Base-by-base conservation (phyloP, 1,139 yeast species). In the Eremothecium sinecaudum region DNA sequence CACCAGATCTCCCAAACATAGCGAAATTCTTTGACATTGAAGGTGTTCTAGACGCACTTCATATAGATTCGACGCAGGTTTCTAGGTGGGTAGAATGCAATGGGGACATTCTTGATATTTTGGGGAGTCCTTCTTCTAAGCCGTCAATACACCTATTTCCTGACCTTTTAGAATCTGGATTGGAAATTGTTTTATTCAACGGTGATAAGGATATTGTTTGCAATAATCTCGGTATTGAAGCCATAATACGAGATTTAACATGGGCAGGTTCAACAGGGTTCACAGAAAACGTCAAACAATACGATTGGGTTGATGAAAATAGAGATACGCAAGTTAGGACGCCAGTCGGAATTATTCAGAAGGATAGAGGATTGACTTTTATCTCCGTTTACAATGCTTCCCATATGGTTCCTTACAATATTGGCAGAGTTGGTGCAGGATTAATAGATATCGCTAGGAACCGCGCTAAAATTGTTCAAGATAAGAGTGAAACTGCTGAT, bases 371-470 rank as follows among this genome's bases (percentile, higher is more conserved):
- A 49, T 64, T 90, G 48, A 81, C 95, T 0, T 81, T 79, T 55
- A 73, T 83, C 19, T 73, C 76, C 42, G 73, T 87, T 2, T 74
- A 63, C 51, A 74, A 83, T 47, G 73, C 94, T 0, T 79, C 93
- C 4, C 98, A 90, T 54, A 90, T 90, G 99, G 94, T 87, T 15
- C 94, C 98, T 1, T 80, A 74, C 48, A 97, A 90, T 53, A 60
- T 73, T 35, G 83, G 94, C 1, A 73, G 69, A 29, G 66, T 72
- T 19, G 71, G 87, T 6, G 66, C 86, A 45, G 84, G 87, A 19
- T 63, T 90, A 32, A 61, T 79, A 28, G 87, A 79, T 49, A 53
- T 63, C 13, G 44, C 44, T 10, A 19, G 21, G n/a, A n/a, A n/a
- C n/a, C n/a, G n/a, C n/a, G n/a, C n/a, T n/a, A n/a, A n/a, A n/a